Base-by-base conservation (phyloP, 2,329 filamentous ascomycete species). In the Paracoccidioides brasiliensis region DNA sequence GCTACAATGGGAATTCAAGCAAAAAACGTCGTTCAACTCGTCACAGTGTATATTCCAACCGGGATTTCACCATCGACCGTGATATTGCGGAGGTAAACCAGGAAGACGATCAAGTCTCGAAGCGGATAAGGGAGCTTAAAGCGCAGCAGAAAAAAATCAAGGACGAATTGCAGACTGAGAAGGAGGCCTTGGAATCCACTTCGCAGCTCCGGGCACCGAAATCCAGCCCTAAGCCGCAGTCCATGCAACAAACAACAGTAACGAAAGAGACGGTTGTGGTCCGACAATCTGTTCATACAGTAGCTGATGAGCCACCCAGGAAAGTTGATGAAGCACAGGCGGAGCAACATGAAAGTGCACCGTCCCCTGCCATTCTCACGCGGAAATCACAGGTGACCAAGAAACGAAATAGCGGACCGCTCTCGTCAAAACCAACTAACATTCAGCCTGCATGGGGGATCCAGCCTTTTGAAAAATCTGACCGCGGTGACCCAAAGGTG, bases 351-450 rank as follows among this genome's bases (percentile, higher is more conserved):
- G 83, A 87, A 15, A 82, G 82, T 12, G 86, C 86, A 0, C 85
- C 86, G 1, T 85, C 81, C 15, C 85, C 86, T 0, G 78, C 83
- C 0, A 77, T 89, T 6, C 77, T 82, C 14, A 85, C 85, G 59
- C 77, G 82, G 14, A 65, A 78, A 74, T 64, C 59, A 67, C 77
- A 63, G 48, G 60, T 57, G 15, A 50, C 61, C 5, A 64, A 61
- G 33, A 66, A 63, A 41, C 58, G 62, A 14, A 64, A 60, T 44
- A 64, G 62, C 32, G 61, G 53, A 45, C 65, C 67, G 35, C 60
- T 68, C 35, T 58, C 62, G 10, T 62, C 64, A 2, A 70, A 65
- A 52, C 57, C 63, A 5, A 59, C 61, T 10, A 66, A 66, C 33
- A 58, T 65, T 38, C 60, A 64, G 15, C 60, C 63, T 5, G 60